phyloP scores from a whole-genome alignment of 306 rosid species.

The Casuarina cunninghamiana region DNA sequence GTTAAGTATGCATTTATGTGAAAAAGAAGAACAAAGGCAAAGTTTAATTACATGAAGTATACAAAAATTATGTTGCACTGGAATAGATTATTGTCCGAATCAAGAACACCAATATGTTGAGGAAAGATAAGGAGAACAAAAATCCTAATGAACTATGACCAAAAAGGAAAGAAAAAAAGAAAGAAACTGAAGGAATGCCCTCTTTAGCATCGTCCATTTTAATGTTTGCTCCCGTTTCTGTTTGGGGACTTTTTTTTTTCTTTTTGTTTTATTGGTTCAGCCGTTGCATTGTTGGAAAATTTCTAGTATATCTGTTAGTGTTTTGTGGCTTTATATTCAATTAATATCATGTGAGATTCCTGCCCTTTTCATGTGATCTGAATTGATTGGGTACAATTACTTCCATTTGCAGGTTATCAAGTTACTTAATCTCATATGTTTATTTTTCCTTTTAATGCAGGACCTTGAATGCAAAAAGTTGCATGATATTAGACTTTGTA shows the following conservation, averaged over 20 bases:
- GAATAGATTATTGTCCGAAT: neutral
- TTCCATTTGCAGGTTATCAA: neutral
- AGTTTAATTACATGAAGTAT: neutral
- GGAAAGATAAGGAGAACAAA: neutral
- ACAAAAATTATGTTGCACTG: neutral
- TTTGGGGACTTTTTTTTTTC: neutral
- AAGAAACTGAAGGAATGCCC: neutral
- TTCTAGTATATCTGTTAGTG: neutral
- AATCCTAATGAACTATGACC: neutral
- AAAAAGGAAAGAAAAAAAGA: neutral
- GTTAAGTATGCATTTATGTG: neutral
- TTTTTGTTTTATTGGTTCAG: neutral
- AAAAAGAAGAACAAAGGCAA: neutral
- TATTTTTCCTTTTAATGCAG: neutral
- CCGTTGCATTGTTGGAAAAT: neutral
- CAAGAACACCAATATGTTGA: neutral
- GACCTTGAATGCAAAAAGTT: neutral
- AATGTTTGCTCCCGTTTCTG: neutral
- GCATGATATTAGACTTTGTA: conserved; percentile 9
- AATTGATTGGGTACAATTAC: neutral
- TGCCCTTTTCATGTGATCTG: neutral
- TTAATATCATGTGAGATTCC: neutral
- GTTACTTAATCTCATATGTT: too few relatives aligned
- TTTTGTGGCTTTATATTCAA: neutral
- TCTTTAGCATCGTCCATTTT: neutral